phyloP scores from a whole-genome alignment of 176 grass and related monocot species.

The Paspalum vaginatum region DNA sequence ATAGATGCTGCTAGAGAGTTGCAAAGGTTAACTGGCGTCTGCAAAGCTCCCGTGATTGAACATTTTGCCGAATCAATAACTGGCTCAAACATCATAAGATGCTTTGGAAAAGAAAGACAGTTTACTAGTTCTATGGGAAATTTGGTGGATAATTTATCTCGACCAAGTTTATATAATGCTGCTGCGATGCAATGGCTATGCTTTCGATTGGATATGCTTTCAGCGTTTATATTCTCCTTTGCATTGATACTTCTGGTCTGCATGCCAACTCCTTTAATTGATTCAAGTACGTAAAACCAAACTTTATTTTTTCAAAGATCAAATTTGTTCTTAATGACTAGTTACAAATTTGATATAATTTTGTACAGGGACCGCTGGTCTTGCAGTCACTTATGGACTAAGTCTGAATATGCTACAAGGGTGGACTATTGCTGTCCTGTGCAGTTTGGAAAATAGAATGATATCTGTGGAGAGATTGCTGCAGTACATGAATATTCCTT shows the following conservation, averaged over 20 bases:
- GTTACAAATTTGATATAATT: slow-evolving; percentile 1
- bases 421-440: slow-evolving; percentile 20
- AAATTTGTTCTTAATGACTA: background rate
- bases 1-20: slow-evolving; percentile 41
- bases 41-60: slow-evolving; percentile 42
- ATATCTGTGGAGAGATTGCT: slow-evolving; percentile 61
- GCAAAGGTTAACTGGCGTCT: slow-evolving; percentile 41
- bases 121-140: slow-evolving; percentile 40
- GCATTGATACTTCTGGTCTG: slow-evolving; percentile 53
- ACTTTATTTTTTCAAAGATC: background rate
- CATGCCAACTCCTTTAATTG: slow-evolving; percentile 44
- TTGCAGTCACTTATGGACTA: slow-evolving; percentile 58
- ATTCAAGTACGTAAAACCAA: slow-evolving; percentile 58
- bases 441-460: slow-evolving; percentile 48
- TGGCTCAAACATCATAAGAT: slow-evolving; percentile 65
- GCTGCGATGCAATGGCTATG: slow-evolving; percentile 60
- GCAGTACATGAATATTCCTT: slow-evolving; percentile 48
- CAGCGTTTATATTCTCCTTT: slow-evolving; percentile 60
- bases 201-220: slow-evolving; percentile 67
- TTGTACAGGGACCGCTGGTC: slow-evolving; percentile 50
- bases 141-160: slow-evolving; percentile 56
- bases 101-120: slow-evolving; percentile 54
- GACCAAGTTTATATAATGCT: slow-evolving; percentile 57
- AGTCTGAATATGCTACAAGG: slow-evolving; percentile 40
- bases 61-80: slow-evolving; percentile 65